Evolutionary conservation across 331 rosid species (phyloP), one percentile per base, ranked within the genome.

Genomic region (Pyrus hybrid): DNA sequence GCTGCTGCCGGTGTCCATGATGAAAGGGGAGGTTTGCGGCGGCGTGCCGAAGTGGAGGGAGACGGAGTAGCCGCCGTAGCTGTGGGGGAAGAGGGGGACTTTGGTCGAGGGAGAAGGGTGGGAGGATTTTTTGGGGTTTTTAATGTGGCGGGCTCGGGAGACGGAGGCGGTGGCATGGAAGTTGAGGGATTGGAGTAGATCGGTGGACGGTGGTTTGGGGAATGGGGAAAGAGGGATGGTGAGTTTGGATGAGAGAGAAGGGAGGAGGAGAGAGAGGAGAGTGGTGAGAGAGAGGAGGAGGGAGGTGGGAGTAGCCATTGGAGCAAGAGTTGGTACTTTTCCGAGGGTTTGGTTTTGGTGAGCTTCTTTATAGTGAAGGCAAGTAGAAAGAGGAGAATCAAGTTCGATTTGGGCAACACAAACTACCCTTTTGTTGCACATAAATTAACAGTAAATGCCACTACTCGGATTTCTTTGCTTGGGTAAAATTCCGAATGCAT

Each of bases 1-100:
- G 70, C 97, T 90, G 28, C 96, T 89, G 16, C 97, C 99, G 0
- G 99, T 92, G 82, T 95, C 99, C 67, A 95, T 37, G 3, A 92
- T 30, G 67, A 95, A 85, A 7, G 87, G 26, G 4, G 69, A 47
- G 17, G 85, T 74, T 73, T 92, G 99, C 1, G 97, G 83, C 0
- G 99, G 99, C 0, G 93, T 90, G 21, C 99, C 99, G 68, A 95
- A 88, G 37, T 53, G 73, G 70, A 92, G 93, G 43, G 88, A 74
- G 51, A 89, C 65, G 22, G 99, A 87, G 85, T 95, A 92, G 2
- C 80, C 97, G 3, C 99, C 99, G 67, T 85, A 92, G 97, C 90
- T 35, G 70, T 82, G 91, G 3, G 99, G 65, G 66, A 21, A 75
- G 8, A 78, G 70, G 17, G 84, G 88, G 7, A 83, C 79, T 45